Percentiles rank a stretch among this genome's conserved stretches.
Conservation (phyloP, 352 stramenopile species). For the Poterioochromonas sp. region DNA sequence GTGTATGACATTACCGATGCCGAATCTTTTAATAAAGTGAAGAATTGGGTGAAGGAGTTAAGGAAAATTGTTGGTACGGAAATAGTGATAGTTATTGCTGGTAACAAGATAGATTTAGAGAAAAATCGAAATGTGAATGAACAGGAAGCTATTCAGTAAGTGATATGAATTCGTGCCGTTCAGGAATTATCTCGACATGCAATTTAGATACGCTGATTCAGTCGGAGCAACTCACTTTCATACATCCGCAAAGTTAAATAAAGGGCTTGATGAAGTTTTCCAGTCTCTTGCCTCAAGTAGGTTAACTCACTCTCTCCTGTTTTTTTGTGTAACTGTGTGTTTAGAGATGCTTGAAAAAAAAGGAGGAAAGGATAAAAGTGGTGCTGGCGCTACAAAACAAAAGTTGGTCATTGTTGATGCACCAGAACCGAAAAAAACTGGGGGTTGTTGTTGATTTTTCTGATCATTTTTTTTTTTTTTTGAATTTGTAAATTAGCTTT, state of each 20-base stretch:
- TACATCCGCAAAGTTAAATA: slow-evolving; percentile 80
- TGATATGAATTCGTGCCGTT: neutral
- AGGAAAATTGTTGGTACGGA: slow-evolving; percentile 74
- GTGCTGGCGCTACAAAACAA: neutral
- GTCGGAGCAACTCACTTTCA: slow-evolving; percentile 74
- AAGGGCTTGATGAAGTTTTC: slow-evolving; percentile 77
- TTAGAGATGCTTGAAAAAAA: slow-evolving; percentile 25
- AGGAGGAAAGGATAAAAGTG: neutral
- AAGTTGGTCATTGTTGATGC: slow-evolving; percentile 27
- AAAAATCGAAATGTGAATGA: slow-evolving; percentile 70
- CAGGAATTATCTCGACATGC: neutral
- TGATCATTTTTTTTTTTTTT: too few species aligned
- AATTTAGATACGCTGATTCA: slow-evolving; percentile 52
- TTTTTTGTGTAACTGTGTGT: neutral
- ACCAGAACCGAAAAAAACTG: neutral
- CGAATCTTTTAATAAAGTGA: slow-evolving; percentile 74
- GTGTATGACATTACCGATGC: slow-evolving; percentile 78
- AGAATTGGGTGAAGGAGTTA: slow-evolving; percentile 81
- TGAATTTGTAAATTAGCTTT: too few species aligned
- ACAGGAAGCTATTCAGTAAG: slow-evolving; percentile 65
- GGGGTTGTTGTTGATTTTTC: too few species aligned
- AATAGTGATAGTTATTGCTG: slow-evolving; percentile 78
- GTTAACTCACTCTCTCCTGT: neutral
- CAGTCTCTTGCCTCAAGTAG: slow-evolving; percentile 53
- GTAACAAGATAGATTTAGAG: slow-evolving; percentile 81